Evolutionary conservation across 306 rosid species (phyloP).

Genomic region (Sechiopsis laciniata): DNA sequence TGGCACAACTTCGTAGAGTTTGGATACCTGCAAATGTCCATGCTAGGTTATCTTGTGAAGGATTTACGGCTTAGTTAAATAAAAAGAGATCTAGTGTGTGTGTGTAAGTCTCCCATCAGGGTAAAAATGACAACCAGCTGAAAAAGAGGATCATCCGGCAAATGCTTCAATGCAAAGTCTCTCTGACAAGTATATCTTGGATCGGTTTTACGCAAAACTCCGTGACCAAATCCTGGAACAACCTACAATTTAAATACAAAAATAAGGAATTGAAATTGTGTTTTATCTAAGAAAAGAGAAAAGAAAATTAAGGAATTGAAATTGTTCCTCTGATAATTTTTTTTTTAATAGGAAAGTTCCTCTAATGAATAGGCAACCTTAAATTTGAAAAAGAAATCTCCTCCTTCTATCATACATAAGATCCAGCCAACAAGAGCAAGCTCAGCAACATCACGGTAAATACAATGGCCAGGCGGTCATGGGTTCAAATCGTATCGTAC

Average conservation of each 20-base stretch:
- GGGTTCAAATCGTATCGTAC: too few species aligned
- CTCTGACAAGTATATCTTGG: conserved; percentile 96
- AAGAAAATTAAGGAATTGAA: too few species aligned
- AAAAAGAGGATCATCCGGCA: conserved; percentile 93
- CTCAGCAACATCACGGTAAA: too few species aligned
- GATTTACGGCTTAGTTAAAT: conserved; percentile 13
- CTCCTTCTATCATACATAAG: neutral
- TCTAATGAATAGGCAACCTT: neutral
- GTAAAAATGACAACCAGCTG: conserved; percentile 54
- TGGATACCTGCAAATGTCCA: conserved; percentile 70
- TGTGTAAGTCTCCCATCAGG: conserved; percentile 11
- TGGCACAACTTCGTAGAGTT: conserved; percentile 86
- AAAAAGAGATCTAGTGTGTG: conserved; percentile 2
- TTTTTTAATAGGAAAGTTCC: too few species aligned
- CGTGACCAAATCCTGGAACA: conserved; percentile 96
- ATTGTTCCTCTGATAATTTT: neutral
- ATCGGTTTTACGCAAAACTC: conserved; percentile 91
- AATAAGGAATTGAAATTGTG: neutral
- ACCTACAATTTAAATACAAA: conserved; percentile 39
- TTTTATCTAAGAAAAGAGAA: too few species aligned
- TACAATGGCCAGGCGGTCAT: too few species aligned
- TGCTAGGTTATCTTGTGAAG: conserved; percentile 28
- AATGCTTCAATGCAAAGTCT: conserved; percentile 95
- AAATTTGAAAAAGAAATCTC: neutral
- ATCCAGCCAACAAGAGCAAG: too few species aligned